Evolutionary conservation across 108 stramenopile genomes (phyloP).

Genomic region (Bacterosira constricta): DNA sequence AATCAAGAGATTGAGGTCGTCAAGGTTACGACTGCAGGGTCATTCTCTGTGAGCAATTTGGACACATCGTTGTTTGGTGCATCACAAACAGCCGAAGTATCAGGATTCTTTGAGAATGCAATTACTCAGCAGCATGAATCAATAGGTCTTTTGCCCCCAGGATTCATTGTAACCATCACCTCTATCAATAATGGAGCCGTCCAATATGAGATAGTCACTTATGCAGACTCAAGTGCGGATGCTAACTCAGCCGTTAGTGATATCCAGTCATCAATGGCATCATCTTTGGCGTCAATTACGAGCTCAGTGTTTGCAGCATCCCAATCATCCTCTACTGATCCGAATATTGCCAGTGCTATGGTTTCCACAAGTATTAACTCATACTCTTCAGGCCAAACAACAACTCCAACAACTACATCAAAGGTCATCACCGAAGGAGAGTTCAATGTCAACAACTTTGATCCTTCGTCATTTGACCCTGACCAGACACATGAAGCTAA

Average conservation of each 20-base stretch:
- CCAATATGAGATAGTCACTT: slow-evolving; percentile 3
- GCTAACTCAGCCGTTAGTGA: not conserved
- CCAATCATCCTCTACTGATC: not conserved
- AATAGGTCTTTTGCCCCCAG: not conserved
- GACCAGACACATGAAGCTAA: not conserved
- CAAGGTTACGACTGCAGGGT: not conserved
- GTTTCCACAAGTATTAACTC: not conserved
- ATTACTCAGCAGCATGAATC: not conserved
- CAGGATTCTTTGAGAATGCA: slow-evolving; percentile 11
- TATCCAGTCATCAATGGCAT: not conserved
- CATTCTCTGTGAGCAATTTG: too few relatives aligned
- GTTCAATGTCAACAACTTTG: too few relatives aligned
- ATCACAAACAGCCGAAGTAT: not conserved
- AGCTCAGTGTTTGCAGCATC: not conserved
- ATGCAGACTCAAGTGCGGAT: not conserved
- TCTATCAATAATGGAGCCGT: not conserved
- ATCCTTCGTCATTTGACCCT: too few relatives aligned
- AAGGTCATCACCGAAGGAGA: too few relatives aligned
- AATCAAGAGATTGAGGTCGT: too few relatives aligned
- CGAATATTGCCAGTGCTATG: not conserved
- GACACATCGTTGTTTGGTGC: too few relatives aligned
- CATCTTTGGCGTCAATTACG: slow-evolving; percentile 5
- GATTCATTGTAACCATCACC: slow-evolving; percentile 3
- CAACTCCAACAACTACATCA: too few relatives aligned
- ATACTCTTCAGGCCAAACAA: not conserved